phyloP scores from a whole-genome alignment of 2,329 filamentous ascomycete species.

The Ceratocystis cacaofunesta region DNA sequence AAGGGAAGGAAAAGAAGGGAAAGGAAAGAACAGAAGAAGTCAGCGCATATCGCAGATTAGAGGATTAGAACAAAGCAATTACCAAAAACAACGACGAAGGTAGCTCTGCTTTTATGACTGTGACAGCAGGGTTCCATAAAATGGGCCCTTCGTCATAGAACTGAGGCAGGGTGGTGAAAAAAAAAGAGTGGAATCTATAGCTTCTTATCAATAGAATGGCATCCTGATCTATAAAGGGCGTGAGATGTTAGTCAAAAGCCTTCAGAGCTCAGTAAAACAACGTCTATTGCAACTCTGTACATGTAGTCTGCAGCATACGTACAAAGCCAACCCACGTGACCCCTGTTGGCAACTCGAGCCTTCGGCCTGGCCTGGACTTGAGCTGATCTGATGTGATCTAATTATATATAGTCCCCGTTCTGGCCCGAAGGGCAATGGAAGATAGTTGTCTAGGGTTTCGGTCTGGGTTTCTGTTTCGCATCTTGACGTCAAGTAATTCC shows the following conservation, averaged over 20 bases:
- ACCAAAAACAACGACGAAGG: not conserved
- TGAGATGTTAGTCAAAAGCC: too few relatives aligned
- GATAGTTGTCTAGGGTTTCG: not conserved
- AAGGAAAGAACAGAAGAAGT: not conserved
- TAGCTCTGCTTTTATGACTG: not conserved
- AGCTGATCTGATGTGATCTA: not conserved
- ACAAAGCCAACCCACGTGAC: not conserved
- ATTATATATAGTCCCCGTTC: not conserved
- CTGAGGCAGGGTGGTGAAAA: not conserved
- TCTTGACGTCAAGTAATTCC: not conserved
- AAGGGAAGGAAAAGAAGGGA: not conserved
- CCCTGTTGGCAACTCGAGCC: not conserved
- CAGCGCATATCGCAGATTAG: not conserved
- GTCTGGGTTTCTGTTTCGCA: not conserved
- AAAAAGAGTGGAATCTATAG: not conserved
- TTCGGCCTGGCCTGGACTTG: too few relatives aligned
- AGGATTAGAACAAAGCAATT: slow-evolving; percentile 1
- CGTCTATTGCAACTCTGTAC: too few relatives aligned
- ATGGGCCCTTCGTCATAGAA: not conserved
- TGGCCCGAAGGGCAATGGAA: not conserved
- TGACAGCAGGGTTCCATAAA: not conserved
- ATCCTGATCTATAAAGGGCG: too few relatives aligned
- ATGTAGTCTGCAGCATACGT: too few relatives aligned
- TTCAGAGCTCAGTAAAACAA: not conserved
- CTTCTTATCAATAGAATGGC: not conserved